phyloP scores from a whole-genome alignment of 2,329 filamentous ascomycete genomes.

The Myrmaecium sp. region DNA sequence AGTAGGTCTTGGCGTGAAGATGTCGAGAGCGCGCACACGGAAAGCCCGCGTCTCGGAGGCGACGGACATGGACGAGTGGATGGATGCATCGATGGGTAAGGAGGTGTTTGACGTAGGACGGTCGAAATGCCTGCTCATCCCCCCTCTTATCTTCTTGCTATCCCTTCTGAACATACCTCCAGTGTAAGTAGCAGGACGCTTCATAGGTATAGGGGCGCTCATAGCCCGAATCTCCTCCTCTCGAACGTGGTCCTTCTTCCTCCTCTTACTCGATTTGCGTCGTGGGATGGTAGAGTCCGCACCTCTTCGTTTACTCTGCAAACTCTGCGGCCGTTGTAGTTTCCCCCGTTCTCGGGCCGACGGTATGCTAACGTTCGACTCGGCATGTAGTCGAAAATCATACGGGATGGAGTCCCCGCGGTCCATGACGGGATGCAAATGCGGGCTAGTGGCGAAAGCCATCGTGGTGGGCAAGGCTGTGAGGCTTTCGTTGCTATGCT shows the following conservation, averaged over 20 bases:
- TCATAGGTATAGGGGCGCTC: slow-evolving; percentile 50
- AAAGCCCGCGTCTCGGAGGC: slow-evolving; percentile 60
- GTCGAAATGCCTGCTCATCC: slow-evolving; percentile 38
- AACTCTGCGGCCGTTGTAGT: slow-evolving; percentile 29
- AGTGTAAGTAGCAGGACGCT: slow-evolving; percentile 42
- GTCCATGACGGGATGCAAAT: slow-evolving; percentile 26
- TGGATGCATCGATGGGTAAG: slow-evolving; percentile 54
- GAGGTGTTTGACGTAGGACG: slow-evolving; percentile 56
- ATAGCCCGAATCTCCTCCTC: slow-evolving; percentile 83
- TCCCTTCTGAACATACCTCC: slow-evolving; percentile 46
- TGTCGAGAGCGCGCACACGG: slow-evolving; percentile 61
- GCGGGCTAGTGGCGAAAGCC: slow-evolving; percentile 28
- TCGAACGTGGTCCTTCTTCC: slow-evolving; percentile 57
- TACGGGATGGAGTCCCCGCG: slow-evolving; percentile 25
- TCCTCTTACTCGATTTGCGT: slow-evolving; percentile 56
- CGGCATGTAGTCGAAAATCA: slow-evolving; percentile 20
- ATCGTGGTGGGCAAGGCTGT: slow-evolving; percentile 27
- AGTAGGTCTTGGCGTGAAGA: slow-evolving; percentile 73
- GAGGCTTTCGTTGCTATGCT: slow-evolving; percentile 25
- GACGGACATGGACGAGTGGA: slow-evolving; percentile 61
- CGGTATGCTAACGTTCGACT: slow-evolving; percentile 18
- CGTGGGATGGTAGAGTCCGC: slow-evolving; percentile 40
- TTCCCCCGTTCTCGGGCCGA: slow-evolving; percentile 25
- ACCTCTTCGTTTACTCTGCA: slow-evolving; percentile 41
- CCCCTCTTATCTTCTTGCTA: slow-evolving; percentile 47